These are phyloP conservation scores for Phanerochaete sordida DNA, from an alignment of 768 basidiomycete species.

Conservation along the genomic window DNA sequence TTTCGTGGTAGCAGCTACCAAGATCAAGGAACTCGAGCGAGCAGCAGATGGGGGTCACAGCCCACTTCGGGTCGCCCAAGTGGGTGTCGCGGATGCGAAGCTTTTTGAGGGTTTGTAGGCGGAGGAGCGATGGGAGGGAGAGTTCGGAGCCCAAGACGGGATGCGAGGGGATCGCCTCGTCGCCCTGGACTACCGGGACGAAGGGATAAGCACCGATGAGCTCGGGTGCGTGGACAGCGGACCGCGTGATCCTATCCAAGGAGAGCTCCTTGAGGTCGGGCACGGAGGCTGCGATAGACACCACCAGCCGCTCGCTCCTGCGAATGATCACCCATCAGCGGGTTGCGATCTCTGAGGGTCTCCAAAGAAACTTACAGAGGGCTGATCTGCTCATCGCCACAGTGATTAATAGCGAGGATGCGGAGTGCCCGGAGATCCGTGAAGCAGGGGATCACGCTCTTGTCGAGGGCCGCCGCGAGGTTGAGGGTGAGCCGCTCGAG, in stretches of 20 bases:
- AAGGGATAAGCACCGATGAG: slow-evolving; percentile 50
- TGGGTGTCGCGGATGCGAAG: slow-evolving; percentile 70
- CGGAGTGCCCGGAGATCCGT: slow-evolving; percentile 38
- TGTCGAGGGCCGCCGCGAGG: slow-evolving; percentile 47
- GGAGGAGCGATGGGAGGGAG: slow-evolving; percentile 61
- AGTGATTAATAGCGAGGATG: slow-evolving; percentile 46
- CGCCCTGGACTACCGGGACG: slow-evolving; percentile 59
- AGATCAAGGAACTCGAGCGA: slow-evolving; percentile 56
- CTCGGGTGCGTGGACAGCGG: slow-evolving; percentile 59
- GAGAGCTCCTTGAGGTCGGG: slow-evolving; percentile 53
- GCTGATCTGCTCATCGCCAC: slow-evolving; percentile 30
- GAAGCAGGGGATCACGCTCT: slow-evolving; percentile 48
- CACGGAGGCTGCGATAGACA: slow-evolving; percentile 60
- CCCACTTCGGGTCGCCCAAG: slow-evolving; percentile 60
- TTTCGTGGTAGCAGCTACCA: slow-evolving; percentile 49
- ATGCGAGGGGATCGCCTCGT: slow-evolving; percentile 53
- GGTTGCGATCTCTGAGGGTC: slow-evolving; percentile 5
- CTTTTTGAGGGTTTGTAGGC: slow-evolving; percentile 55
- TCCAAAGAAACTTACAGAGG: slow-evolving; percentile 32
- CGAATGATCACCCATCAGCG: slow-evolving; percentile 12
- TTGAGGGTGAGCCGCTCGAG: slow-evolving; percentile 45
- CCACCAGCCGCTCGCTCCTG: slow-evolving; percentile 68
- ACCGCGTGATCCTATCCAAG: slow-evolving; percentile 64
- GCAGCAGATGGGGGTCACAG: slow-evolving; percentile 46
- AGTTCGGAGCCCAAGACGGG: slow-evolving; percentile 53